These are phyloP conservation scores for Penicillium sp. DNA, from an alignment of 2,329 filamentous ascomycete species.

Conservation along the genomic window DNA sequence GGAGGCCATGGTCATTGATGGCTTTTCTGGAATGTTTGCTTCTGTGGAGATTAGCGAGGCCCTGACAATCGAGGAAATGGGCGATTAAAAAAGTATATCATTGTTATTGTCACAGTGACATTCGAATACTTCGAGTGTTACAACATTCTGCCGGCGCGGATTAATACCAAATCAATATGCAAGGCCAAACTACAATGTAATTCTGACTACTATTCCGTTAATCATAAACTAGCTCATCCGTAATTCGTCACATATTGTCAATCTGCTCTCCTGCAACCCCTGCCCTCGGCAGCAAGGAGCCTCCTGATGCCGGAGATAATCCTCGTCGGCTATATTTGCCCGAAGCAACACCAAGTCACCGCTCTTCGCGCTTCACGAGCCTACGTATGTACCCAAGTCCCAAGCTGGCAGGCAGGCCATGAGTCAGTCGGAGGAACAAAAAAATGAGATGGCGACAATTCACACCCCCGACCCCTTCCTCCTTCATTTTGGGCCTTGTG, in stretches of 20 bases:
- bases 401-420: neutral
- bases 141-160: neutral
- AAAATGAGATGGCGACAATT: neutral
- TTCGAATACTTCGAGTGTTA: neutral
- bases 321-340: neutral
- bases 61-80: neutral
- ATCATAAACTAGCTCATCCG: neutral
- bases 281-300: neutral
- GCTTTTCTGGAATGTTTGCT: neutral
- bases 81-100: too few species aligned
- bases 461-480: neutral
- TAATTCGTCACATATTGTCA: neutral
- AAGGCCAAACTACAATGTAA: neutral
- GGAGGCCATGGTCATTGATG: neutral
- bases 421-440: too few species aligned
- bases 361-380: neutral
- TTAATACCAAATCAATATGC: neutral
- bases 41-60: neutral
- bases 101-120: too few species aligned
- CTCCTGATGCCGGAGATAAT: neutral
- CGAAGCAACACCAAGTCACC: neutral
- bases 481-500: too few species aligned
- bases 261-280: neutral
- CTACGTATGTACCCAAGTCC: neutral
- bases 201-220: neutral